Conservation (phyloP, 257 asterid genomes). For the Capsicum baccatum region DNA sequence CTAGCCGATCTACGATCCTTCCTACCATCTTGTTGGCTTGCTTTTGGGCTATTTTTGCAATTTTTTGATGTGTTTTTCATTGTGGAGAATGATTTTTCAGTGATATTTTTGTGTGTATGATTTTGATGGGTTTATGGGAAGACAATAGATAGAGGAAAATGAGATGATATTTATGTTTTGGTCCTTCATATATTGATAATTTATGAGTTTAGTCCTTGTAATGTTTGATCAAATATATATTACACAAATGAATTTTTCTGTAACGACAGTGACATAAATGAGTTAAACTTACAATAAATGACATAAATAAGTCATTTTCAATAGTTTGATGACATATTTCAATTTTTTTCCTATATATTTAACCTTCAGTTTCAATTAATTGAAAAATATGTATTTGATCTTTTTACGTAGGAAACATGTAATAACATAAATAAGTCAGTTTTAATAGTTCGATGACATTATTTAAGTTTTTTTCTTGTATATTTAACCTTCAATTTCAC, state of each 20-base stretch:
- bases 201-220: background rate
- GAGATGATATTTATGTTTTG: background rate
- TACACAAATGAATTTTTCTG: no score
- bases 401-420: background rate
- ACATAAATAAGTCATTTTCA: no score
- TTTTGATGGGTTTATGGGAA: no score
- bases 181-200: background rate
- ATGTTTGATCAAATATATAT: background rate
- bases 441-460: no score
- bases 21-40: slow-evolving; percentile 25
- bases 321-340: no score
- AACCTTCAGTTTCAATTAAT: background rate
- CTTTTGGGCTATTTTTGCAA: slow-evolving; percentile 30
- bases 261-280: no score
- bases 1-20: no score
- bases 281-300: no score
- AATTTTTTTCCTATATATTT: background rate
- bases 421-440: no score
- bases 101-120: background rate
- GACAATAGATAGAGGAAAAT: background rate
- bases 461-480: no score
- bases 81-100: background rate
- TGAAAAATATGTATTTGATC: background rate
- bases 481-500: no score
- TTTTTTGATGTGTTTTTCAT: slow-evolving; percentile 57